Evolutionary conservation across 805 yeast species (phyloP), one percentile per base, ranked within the genome.

Genomic region (Nakazawaea holstii): DNA sequence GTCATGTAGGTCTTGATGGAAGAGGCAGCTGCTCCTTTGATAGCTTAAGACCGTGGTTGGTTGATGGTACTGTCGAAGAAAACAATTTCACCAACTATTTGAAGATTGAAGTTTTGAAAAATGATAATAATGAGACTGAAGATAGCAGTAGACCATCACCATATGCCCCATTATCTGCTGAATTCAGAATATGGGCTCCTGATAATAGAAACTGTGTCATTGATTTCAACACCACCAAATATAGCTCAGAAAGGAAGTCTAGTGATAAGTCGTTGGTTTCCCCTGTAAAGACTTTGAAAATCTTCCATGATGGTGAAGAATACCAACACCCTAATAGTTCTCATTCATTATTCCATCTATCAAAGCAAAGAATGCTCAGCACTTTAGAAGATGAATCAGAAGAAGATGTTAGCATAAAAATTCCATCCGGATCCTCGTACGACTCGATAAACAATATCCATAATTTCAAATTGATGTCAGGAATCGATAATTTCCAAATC

Each of bases 111-210:
- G 68, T 83, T 6, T 52, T 82, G 43, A 69, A 70, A 29, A 73
- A 82, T 52, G 73, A 79, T 2, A 69, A 79, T 36, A 54, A 68
- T 4, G 65, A 64, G 27, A 59, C 61, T 6, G 68, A 64, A 39
- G 42, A 29, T 26, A 60, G 53, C 15, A 36, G 36, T 3, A 64
- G 56, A 38, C 69, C 73, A 47, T 76, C 84, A 1, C 72, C 69
- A 24, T 85, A 80, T 60, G 82, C 83, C 0, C 87, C 90, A 45
- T 68, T 82, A 49, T 73, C 74, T 15, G 90, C 87, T 1, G 82
- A 82, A 39, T 56, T 89, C 35, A 64, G 64, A 45, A 76, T 89
- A 42, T 67, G 70, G 37, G 87, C 76, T 2, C 72, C 72, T 13
- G 78, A 80, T 30, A 83, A 81, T 61, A 74, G 95, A 56, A 72